A percentile compares a stretch with the other conserved stretches of the same genome.
These are phyloP conservation scores for Wickerhamiella occidentalis DNA, from an alignment of 805 yeast genomes.

Conservation along the genomic window DNA sequence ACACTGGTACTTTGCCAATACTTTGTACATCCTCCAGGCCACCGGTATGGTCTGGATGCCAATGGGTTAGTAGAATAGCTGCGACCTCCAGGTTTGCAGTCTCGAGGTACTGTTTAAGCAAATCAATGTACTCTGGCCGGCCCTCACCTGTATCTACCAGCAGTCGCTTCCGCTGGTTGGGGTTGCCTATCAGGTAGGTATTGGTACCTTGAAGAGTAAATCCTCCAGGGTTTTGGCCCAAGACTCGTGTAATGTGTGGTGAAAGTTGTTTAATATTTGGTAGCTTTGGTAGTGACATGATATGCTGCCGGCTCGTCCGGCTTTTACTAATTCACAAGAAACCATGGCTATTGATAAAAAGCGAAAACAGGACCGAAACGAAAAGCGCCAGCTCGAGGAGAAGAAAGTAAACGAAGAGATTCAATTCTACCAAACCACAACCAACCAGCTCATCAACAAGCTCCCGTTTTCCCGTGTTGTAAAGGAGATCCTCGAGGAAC, in stretches of 20 bases:
- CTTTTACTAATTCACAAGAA: no score
- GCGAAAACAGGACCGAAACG: background rate
- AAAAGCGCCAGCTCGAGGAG: constrained; percentile 9
- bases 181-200: constrained; percentile 30
- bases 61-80: constrained; percentile 28
- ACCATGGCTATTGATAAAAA: constrained; percentile 5
- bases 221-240: constrained; percentile 30
- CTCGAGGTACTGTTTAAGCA: constrained; percentile 21
- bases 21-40: constrained; percentile 22
- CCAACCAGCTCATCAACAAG: constrained; percentile 89
- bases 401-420: constrained; percentile 76
- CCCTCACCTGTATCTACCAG: constrained; percentile 31
- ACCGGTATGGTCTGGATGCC: constrained; percentile 30
- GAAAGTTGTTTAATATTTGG: constrained; percentile 21
- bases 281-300: constrained; percentile 12
- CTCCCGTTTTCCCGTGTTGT: constrained; percentile 96
- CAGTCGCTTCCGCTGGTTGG: constrained; percentile 21
- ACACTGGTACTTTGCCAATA: constrained; percentile 11
- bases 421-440: constrained; percentile 93
- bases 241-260: constrained; percentile 27
- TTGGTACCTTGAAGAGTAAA: constrained; percentile 32
- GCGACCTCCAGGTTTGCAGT: constrained; percentile 14
- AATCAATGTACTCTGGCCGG: constrained; percentile 21
- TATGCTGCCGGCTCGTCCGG: no score
- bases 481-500: constrained; percentile 90